Percentiles rank a stretch among this genome's conserved stretches.
phyloP scores from a whole-genome alignment of 108 stramenopile genomes.

The Pseudonitzschia multiseries region DNA sequence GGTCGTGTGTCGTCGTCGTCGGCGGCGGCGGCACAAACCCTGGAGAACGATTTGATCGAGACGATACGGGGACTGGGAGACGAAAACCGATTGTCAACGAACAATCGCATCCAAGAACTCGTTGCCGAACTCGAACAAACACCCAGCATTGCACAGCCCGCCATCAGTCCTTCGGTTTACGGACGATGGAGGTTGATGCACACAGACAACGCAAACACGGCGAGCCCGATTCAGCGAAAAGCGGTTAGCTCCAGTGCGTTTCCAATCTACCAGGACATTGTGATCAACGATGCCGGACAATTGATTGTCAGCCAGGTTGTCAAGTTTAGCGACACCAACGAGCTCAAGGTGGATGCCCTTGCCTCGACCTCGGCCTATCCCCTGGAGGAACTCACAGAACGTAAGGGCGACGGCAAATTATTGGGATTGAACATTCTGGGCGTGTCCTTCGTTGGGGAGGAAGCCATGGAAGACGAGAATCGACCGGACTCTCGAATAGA shows the following conservation, averaged over 20 bases:
- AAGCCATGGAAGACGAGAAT: slow-evolving; percentile 63
- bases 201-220: slow-evolving; percentile 82
- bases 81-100: slow-evolving; percentile 62
- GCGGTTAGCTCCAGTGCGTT: slow-evolving; percentile 78
- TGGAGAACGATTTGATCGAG: slow-evolving; percentile 38
- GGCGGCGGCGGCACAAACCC: background rate
- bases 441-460: slow-evolving; percentile 71
- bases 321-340: slow-evolving; percentile 59
- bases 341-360: slow-evolving; percentile 76
- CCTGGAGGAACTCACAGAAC: slow-evolving; percentile 68
- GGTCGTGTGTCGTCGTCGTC: background rate
- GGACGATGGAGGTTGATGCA: slow-evolving; percentile 78
- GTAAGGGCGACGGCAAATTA: slow-evolving; percentile 66
- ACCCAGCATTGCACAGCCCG: slow-evolving; percentile 54
- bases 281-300: slow-evolving; percentile 42
- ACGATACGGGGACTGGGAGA: slow-evolving; percentile 27
- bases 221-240: slow-evolving; percentile 82
- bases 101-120: slow-evolving; percentile 50
- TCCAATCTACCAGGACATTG: slow-evolving; percentile 84
- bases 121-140: slow-evolving; percentile 55
- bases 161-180: slow-evolving; percentile 67
- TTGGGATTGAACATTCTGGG: slow-evolving; percentile 81
- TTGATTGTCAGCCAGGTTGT: slow-evolving; percentile 81
- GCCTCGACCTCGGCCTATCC: slow-evolving; percentile 82
- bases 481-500: slow-evolving; percentile 74